Evolutionary conservation across 495 filamentous ascomycete genomes (phyloP).

Genomic region (Penicillium antarcticum): DNA sequence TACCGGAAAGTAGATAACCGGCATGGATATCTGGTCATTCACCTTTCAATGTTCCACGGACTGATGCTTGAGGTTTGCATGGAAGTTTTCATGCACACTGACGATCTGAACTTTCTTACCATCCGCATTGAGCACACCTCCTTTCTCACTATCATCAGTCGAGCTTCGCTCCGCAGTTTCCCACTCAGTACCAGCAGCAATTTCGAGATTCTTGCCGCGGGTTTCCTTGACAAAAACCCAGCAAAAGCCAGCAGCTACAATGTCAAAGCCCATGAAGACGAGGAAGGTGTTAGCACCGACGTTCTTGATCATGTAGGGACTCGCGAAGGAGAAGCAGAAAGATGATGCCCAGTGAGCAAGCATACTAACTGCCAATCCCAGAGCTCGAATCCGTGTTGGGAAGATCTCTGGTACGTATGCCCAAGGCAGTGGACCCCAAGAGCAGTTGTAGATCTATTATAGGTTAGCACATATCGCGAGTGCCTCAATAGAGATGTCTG

Average conservation of each 20-base stretch:
- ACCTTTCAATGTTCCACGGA: neutral
- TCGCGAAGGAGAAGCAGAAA: slow-evolving; percentile 28
- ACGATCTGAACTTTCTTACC: slow-evolving; percentile 18
- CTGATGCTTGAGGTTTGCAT: slow-evolving; percentile 15
- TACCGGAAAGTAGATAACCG: too few species aligned
- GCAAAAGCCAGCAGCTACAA: slow-evolving; percentile 18
- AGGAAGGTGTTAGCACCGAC: slow-evolving; percentile 26
- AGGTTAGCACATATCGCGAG: neutral
- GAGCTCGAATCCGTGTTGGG: slow-evolving; percentile 24
- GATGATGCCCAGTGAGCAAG: slow-evolving; percentile 27
- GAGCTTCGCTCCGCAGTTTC: slow-evolving; percentile 19
- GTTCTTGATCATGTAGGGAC: slow-evolving; percentile 26
- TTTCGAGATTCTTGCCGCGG: slow-evolving; percentile 23
- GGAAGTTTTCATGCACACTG: slow-evolving; percentile 22
- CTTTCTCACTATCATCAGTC: slow-evolving; percentile 14
- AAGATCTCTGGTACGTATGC: slow-evolving; percentile 30
- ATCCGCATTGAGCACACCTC: slow-evolving; percentile 6
- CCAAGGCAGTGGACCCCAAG: slow-evolving; percentile 23
- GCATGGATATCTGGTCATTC: too few species aligned
- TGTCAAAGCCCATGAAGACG: slow-evolving; percentile 26
- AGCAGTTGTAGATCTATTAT: slow-evolving; percentile 22
- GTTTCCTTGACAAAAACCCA: slow-evolving; percentile 28
- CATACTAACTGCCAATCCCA: slow-evolving; percentile 26
- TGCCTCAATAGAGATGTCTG: neutral
- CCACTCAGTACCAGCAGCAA: slow-evolving; percentile 26